A percentile compares a stretch with the other conserved stretches of the same genome.
Evolutionary conservation across 225 moss, liverwort and hornwort species (phyloP).

Genomic region (Pleurozium schreberi): DNA sequence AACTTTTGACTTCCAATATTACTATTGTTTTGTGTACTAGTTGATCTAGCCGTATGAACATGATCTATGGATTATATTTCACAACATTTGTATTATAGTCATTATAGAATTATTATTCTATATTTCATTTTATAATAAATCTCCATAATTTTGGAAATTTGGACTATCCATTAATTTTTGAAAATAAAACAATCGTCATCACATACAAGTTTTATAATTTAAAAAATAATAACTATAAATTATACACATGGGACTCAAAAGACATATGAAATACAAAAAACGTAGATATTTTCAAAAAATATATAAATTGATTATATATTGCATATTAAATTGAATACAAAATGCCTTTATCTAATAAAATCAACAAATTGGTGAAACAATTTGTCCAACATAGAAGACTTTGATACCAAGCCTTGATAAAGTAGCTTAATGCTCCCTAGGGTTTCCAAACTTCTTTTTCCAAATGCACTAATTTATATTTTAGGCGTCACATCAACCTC

Average conservation of each 20-base stretch:
- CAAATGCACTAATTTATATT: not conserved
- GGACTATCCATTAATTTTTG: too few species aligned
- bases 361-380: not conserved
- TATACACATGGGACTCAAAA: not conserved
- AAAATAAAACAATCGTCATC: not conserved
- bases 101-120: too few species aligned
- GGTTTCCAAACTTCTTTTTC: too few species aligned
- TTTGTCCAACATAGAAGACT: fast-evolving
- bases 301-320: fast-evolving
- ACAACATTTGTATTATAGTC: too few species aligned
- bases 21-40: too few species aligned
- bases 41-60: too few species aligned
- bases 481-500: fast-evolving
- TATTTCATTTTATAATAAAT: too few species aligned
- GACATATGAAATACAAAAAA: fast-evolving
- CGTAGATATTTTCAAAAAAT: not conserved
- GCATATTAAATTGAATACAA: not conserved
- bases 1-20: too few species aligned
- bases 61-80: too few species aligned
- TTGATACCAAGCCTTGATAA: not conserved
- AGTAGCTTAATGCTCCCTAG: fast-evolving
- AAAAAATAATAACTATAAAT: too few species aligned
- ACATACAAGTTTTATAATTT: not conserved
- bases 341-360: not conserved
- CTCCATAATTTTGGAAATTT: too few species aligned